These are phyloP conservation scores for Bremia lactucae DNA, from an alignment of 352 stramenopile genomes.

Conservation along the genomic window DNA sequence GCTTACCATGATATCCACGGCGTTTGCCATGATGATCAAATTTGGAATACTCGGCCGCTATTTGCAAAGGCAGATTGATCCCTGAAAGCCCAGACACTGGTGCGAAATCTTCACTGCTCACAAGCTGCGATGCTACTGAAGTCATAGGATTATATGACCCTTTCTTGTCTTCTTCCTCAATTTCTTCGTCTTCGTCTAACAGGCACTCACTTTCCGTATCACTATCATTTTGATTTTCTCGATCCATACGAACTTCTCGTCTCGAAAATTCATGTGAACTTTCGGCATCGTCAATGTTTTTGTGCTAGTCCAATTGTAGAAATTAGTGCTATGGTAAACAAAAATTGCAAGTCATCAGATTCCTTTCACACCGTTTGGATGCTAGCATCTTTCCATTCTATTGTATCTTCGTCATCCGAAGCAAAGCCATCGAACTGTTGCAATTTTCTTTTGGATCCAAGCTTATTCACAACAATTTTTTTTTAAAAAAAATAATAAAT, in stretches of 20 bases:
- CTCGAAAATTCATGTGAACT: neutral
- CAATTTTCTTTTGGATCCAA: slow-evolving; percentile 26
- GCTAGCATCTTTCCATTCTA: slow-evolving; percentile 12
- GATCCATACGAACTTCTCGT: neutral
- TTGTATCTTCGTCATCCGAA: slow-evolving; percentile 12
- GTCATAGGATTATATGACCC: neutral
- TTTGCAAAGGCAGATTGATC: slow-evolving; percentile 30
- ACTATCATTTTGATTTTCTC: neutral
- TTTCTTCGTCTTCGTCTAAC: slow-evolving; percentile 1
- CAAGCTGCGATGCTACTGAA: slow-evolving; percentile 6
- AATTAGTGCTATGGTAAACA: too few species aligned
- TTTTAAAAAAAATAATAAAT: neutral
- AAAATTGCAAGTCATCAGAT: neutral
- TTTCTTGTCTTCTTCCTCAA: slow-evolving; percentile 4
- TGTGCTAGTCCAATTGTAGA: too few species aligned
- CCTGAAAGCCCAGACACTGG: slow-evolving; percentile 32
- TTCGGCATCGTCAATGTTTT: too few species aligned
- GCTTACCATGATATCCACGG: slow-evolving; percentile 25
- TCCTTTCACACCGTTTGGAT: too few species aligned
- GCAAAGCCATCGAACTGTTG: slow-evolving; percentile 22
- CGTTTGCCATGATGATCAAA: slow-evolving; percentile 27
- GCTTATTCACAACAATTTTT: slow-evolving; percentile 7
- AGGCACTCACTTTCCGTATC: slow-evolving; percentile 1
- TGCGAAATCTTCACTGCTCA: slow-evolving; percentile 16
- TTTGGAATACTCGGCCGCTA: slow-evolving; percentile 31